Evolutionary conservation across 1,284 basidiomycete species (phyloP).

Genomic region (Boletus sp.): DNA sequence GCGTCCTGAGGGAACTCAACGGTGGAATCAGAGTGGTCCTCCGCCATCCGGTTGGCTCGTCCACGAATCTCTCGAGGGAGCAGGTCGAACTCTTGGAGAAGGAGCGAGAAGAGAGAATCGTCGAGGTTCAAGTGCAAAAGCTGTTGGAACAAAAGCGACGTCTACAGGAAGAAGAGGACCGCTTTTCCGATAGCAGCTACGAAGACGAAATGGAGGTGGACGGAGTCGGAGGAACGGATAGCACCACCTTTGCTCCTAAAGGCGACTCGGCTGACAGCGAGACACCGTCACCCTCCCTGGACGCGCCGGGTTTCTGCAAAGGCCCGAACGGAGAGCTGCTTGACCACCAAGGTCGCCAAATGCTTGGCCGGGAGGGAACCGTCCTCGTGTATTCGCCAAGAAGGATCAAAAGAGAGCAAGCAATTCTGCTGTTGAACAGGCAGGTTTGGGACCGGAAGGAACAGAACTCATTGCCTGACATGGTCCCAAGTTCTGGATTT

Average conservation of each 20-base stretch:
- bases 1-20: constrained; percentile 21
- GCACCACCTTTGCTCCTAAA: constrained; percentile 18
- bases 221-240: constrained; percentile 9
- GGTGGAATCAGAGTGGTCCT: constrained; percentile 26
- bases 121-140: constrained; percentile 23
- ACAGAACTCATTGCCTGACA: constrained; percentile 28
- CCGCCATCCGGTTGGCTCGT: constrained; percentile 25
- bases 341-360: constrained; percentile 19
- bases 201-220: constrained; percentile 28
- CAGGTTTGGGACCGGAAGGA: constrained; percentile 23
- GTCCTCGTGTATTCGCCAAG: constrained; percentile 21
- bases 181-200: constrained; percentile 13
- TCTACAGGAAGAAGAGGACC: constrained; percentile 10
- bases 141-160: constrained; percentile 25
- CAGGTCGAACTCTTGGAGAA: constrained; percentile 30
- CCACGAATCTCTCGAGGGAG: constrained; percentile 28
- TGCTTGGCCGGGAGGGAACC: constrained; percentile 31
- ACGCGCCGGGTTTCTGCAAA: constrained; percentile 4
- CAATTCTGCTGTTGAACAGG: background rate
- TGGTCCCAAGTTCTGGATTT: background rate
- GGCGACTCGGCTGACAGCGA: background rate
- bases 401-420: constrained; percentile 8
- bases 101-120: constrained; percentile 22
- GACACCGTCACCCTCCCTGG: background rate
- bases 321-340: constrained; percentile 29